These are phyloP conservation scores for Alternaria rosae DNA, from an alignment of 2,329 filamentous ascomycete species.

Conservation along the genomic window DNA sequence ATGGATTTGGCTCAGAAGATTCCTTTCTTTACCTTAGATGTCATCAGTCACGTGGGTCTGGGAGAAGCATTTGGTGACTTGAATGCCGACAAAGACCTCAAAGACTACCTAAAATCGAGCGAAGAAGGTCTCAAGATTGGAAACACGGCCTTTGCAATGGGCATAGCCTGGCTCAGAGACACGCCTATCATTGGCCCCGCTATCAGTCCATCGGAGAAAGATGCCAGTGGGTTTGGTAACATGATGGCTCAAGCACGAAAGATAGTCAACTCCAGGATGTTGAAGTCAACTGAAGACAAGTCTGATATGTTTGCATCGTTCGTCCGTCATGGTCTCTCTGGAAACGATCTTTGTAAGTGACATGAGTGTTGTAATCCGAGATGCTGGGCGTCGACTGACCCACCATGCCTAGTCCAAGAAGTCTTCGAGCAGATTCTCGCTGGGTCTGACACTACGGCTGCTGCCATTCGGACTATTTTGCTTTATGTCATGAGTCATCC, in stretches of 20 bases:
- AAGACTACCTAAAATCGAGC: slow-evolving; percentile 55
- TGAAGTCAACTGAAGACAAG: slow-evolving; percentile 51
- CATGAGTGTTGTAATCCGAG: background rate
- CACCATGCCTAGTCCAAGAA: slow-evolving; percentile 46
- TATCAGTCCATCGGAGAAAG: slow-evolving; percentile 49
- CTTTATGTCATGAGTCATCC: slow-evolving; percentile 62
- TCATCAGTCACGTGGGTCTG: slow-evolving; percentile 63
- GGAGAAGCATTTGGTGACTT: slow-evolving; percentile 62
- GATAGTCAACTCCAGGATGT: slow-evolving; percentile 53
- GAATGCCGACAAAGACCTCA: slow-evolving; percentile 58
- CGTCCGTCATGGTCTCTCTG: slow-evolving; percentile 55
- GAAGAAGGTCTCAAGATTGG: slow-evolving; percentile 45
- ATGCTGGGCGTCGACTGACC: background rate
- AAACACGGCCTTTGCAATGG: slow-evolving; percentile 38
- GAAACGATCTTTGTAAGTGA: slow-evolving; percentile 45
- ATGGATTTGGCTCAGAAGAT: slow-evolving; percentile 59
- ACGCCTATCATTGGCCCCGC: slow-evolving; percentile 34
- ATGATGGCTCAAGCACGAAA: slow-evolving; percentile 45
- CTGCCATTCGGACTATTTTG: slow-evolving; percentile 61
- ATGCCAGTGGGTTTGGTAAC: slow-evolving; percentile 36
- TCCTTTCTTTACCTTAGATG: slow-evolving; percentile 63
- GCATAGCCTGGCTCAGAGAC: slow-evolving; percentile 35
- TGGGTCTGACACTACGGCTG: slow-evolving; percentile 66
- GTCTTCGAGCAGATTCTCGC: slow-evolving; percentile 58
- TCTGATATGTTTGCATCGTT: slow-evolving; percentile 64